Evolutionary conservation across 2,329 filamentous ascomycete genomes (phyloP).

Genomic region (Alternaria viburni): DNA sequence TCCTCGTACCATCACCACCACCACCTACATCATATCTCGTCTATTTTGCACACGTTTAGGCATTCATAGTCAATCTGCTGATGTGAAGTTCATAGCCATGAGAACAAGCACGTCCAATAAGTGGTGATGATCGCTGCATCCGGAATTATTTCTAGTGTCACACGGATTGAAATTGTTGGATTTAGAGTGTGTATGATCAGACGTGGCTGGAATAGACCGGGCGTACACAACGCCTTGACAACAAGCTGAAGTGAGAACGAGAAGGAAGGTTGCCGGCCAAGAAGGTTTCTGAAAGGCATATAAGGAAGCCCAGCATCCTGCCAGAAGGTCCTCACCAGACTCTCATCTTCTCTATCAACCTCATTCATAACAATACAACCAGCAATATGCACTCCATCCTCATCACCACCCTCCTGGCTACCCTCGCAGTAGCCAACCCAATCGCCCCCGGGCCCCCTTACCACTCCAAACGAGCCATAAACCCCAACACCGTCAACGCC

Average conservation of each 20-base stretch:
- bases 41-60: background rate
- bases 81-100: background rate
- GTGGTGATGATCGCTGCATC: background rate
- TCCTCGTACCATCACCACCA: background rate
- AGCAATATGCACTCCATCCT: slow-evolving; percentile 13
- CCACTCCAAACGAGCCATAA: slow-evolving; percentile 14
- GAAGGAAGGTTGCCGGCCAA: background rate
- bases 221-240: background rate
- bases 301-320: background rate
- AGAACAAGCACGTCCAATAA: background rate
- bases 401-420: slow-evolving; percentile 11
- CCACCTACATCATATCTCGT: background rate
- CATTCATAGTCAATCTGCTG: background rate
- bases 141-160: background rate
- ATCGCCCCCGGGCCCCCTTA: slow-evolving; percentile 7
- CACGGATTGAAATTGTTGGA: background rate
- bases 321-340: background rate
- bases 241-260: background rate
- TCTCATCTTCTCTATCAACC: background rate
- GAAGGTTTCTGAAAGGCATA: background rate
- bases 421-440: slow-evolving; percentile 15
- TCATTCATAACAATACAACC: background rate
- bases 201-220: background rate
- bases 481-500: slow-evolving; percentile 23
- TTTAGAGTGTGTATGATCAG: background rate